Evolutionary conservation across 768 basidiomycete species (phyloP), one percentile per base, ranked within the genome.

Genomic region (Collybia mongolica): DNA sequence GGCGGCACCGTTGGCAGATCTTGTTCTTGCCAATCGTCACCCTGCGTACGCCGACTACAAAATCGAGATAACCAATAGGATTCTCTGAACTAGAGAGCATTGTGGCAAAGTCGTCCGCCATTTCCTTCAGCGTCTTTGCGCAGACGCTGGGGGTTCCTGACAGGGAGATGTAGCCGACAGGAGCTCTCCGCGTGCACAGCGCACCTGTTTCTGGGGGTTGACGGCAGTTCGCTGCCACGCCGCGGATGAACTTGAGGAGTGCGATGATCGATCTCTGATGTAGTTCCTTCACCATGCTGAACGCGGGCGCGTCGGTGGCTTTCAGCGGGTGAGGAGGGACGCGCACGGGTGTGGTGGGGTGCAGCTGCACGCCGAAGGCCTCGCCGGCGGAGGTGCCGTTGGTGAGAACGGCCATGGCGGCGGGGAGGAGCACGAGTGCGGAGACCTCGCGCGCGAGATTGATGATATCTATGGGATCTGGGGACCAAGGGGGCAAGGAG

Each of bases 301-400:
- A 56, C 7, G 12, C n/a, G 22, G 32, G 39, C 29, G 48, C 44
- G 41, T 56, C 54, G 7, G 17, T 9, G n/a, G 44, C 42, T 7
- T 45, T 29, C 7, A 37, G 18, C 5, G 14, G 2, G 15, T 46
- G 44, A 2, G 29, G 45, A 5, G 37, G 17, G 11, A 14, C 23
- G 6, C 22, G 49, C 15, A 15, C 26, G 15, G 44, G 42, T 11
- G 36, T 23, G 18, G 15, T 20, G 3, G 51, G 15, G 36, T 54
- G 51, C 0, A 58, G 36, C 0, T 26, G 37, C 2, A 58, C 49
- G 5, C 57, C 55, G 18, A 61, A 61, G 1, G 58, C 57, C 24
- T 61, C 57, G 9, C 57, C 53, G 2, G 57, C 57, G 9, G 55
- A 56, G 40, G 52, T 44, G 20, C 58, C 55, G 48, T 61, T 59